phyloP scores from a whole-genome alignment of 345 rosid species.

The Populus nigra region DNA sequence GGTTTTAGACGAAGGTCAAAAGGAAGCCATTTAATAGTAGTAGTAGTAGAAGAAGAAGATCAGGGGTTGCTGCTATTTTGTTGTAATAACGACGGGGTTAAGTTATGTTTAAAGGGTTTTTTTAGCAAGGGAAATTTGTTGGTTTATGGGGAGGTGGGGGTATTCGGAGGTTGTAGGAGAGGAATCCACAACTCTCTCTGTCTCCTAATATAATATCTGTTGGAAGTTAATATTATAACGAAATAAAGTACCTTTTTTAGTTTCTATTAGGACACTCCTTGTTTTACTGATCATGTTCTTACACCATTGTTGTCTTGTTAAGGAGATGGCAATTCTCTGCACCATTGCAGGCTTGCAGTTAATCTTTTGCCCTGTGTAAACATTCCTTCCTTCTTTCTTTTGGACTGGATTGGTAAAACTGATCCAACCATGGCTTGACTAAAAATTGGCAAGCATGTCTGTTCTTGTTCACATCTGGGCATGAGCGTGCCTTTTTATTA shows the following conservation, averaged over 20 bases:
- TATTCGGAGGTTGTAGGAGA: neutral
- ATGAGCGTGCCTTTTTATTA: too few species aligned
- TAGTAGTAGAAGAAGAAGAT: neutral
- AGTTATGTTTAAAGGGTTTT: neutral
- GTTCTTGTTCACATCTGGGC: neutral
- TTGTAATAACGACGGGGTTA: neutral
- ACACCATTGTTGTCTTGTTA: neutral
- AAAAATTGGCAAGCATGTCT: neutral
- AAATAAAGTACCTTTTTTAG: neutral
- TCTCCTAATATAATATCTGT: neutral
- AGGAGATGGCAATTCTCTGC: neutral
- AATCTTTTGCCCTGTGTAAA: neutral
- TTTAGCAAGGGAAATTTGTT: neutral
- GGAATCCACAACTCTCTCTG: neutral
- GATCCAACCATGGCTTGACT: neutral
- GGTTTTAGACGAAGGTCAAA: neutral
- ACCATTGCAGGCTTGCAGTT: neutral
- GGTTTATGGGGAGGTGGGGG: neutral
- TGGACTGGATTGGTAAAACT: neutral
- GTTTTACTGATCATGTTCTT: neutral
- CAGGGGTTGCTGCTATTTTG: neutral
- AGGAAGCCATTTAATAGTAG: neutral
- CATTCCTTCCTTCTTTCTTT: neutral
- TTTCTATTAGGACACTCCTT: neutral
- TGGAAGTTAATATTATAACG: neutral